A percentile compares a stretch with the other conserved stretches of the same genome.
Evolutionary conservation across 2,329 filamentous ascomycete genomes (phyloP).

Genomic region (Hymenoscyphus occultus): DNA sequence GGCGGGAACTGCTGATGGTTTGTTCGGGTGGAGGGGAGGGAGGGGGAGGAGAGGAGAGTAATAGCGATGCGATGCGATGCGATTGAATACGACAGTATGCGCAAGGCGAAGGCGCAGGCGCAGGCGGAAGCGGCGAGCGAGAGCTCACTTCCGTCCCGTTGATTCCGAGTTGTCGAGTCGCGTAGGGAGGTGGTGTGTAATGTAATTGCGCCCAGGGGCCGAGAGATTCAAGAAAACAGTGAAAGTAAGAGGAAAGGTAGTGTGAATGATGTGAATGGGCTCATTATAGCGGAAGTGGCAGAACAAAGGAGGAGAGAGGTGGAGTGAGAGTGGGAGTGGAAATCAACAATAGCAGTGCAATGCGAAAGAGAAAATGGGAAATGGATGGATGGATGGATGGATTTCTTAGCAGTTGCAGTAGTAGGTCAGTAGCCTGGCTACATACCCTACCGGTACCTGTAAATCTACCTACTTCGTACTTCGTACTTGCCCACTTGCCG

Average conservation of each 20-base stretch:
- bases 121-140: background rate
- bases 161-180: background rate
- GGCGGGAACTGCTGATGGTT: background rate
- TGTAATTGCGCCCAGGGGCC: background rate
- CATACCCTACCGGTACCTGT: too few species aligned
- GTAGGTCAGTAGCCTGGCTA: too few species aligned
- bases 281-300: background rate
- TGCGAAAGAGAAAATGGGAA: too few species aligned
- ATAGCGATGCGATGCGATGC: background rate
- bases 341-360: too few species aligned
- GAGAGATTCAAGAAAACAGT: background rate
- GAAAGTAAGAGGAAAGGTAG: background rate
- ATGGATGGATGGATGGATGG: too few species aligned
- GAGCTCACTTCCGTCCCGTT: background rate
- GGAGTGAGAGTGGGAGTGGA: too few species aligned
- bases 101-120: background rate
- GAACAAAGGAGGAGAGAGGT: background rate
- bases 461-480: too few species aligned
- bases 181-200: background rate
- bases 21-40: constrained; percentile 1
- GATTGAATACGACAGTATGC: background rate
- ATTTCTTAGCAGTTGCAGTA: too few species aligned
- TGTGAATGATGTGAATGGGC: background rate
- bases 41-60: background rate
- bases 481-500: too few species aligned